Evolutionary conservation across 495 filamentous ascomycete genomes (phyloP).

Genomic region (Penicillium manginii): DNA sequence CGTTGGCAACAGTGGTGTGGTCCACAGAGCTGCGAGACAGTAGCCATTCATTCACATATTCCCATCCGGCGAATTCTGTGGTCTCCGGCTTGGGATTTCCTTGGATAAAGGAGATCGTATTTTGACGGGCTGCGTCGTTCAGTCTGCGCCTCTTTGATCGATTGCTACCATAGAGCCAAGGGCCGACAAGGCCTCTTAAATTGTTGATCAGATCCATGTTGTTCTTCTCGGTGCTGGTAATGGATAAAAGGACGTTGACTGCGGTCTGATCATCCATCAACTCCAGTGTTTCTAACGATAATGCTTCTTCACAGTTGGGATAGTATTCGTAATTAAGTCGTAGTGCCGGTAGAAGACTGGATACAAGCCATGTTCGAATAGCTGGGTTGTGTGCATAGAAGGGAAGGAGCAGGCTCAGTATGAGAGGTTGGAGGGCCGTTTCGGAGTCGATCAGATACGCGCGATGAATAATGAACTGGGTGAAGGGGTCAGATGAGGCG

Average conservation of each 20-base stretch:
- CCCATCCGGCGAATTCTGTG: conserved; percentile 60
- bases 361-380: conserved; percentile 76
- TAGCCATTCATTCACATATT: conserved; percentile 82
- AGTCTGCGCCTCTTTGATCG: conserved; percentile 64
- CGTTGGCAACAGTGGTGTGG: conserved; percentile 55
- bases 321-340: conserved; percentile 87
- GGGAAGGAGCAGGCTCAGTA: conserved; percentile 71
- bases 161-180: conserved; percentile 78
- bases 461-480: conserved; percentile 75
- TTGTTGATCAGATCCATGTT: conserved; percentile 65
- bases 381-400: conserved; percentile 71
- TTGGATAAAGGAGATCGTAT: conserved; percentile 35
- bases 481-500: conserved; percentile 58
- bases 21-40: conserved; percentile 60
- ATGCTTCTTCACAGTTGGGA: conserved; percentile 54
- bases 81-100: conserved; percentile 24
- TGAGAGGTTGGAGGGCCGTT: conserved; percentile 73
- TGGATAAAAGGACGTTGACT: conserved; percentile 69
- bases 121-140: conserved; percentile 33
- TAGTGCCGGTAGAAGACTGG: conserved; percentile 75
- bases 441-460: conserved; percentile 76
- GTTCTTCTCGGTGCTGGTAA: conserved; percentile 51
- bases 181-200: conserved; percentile 73
- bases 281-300: conserved; percentile 64
- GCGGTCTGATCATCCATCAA: conserved; percentile 61